Percentiles rank a stretch among this genome's conserved stretches.
Evolutionary conservation across 116 monocot genomes (phyloP).

Genomic region (Cymodocea nodosa): DNA sequence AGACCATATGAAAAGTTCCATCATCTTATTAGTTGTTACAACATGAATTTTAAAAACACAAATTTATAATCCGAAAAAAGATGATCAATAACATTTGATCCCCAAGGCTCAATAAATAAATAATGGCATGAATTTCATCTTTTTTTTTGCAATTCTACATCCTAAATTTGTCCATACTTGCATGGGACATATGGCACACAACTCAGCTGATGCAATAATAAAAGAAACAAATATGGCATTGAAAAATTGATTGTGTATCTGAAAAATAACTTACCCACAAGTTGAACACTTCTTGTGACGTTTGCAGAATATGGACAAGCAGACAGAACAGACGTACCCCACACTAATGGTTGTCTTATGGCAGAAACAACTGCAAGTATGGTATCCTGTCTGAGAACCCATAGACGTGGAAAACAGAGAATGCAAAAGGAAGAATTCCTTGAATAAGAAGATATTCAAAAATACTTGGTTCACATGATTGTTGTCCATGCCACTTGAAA

Average conservation of each 20-base stretch:
- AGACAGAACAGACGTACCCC: conserved; percentile 95
- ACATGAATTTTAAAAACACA: too few species aligned
- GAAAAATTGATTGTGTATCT: not conserved
- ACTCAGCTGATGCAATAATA: not conserved
- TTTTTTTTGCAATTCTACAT: too few species aligned
- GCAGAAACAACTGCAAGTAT: conserved; percentile 72
- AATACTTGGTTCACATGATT: too few species aligned
- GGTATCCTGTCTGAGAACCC: not conserved
- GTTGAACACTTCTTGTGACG: conserved; percentile 95
- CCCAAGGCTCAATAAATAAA: too few species aligned
- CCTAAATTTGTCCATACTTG: too few species aligned
- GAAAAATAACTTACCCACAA: conserved; percentile 58
- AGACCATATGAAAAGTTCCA: too few species aligned
- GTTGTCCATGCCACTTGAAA: not conserved
- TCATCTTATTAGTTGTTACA: too few species aligned
- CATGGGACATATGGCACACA: too few species aligned
- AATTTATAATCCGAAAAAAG: too few species aligned
- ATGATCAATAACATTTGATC: too few species aligned
- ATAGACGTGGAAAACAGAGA: not conserved
- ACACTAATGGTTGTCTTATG: conserved; percentile 93
- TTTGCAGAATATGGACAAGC: conserved; percentile 96
- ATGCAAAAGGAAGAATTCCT: not conserved
- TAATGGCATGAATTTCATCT: too few species aligned
- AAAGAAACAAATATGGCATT: not conserved
- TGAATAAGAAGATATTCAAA: not conserved